Evolutionary conservation across 768 basidiomycete genomes (phyloP).

Genomic region (Auricularia sp.): DNA sequence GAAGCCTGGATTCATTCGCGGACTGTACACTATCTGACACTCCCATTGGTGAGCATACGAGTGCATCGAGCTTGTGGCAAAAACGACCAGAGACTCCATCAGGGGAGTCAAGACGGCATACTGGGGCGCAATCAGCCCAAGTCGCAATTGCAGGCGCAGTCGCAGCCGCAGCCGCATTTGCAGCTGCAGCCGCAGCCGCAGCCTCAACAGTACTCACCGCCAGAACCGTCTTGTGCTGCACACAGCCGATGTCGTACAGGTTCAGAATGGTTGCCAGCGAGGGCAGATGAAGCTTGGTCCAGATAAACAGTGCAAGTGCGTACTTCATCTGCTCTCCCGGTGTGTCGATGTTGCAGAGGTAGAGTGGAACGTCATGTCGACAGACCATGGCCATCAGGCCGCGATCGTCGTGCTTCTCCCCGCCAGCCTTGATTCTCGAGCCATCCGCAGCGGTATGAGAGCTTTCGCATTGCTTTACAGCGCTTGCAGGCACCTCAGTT

Average conservation of each 20-base stretch:
- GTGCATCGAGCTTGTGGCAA: constrained; percentile 1
- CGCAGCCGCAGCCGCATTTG: no score
- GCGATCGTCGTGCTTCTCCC: constrained; percentile 15
- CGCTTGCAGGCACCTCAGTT: constrained; percentile 22
- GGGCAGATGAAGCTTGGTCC: background rate
- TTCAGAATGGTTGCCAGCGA: background rate
- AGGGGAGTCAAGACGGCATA: background rate
- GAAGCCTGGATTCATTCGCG: background rate
- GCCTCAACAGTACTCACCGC: no score
- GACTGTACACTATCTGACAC: constrained; percentile 2
- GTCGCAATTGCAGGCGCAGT: no score
- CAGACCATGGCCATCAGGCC: constrained; percentile 32
- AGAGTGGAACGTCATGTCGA: constrained; percentile 24
- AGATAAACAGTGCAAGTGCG: background rate
- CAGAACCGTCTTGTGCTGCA: background rate
- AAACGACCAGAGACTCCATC: background rate
- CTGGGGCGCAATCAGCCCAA: background rate
- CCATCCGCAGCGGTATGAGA: background rate
- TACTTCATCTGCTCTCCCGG: constrained; percentile 2
- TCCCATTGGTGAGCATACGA: constrained; percentile 4
- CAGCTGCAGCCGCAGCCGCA: no score
- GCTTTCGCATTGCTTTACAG: constrained; percentile 13
- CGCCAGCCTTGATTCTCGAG: background rate
- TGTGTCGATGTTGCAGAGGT: constrained; percentile 1
- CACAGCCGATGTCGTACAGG: background rate